These are phyloP conservation scores for Eimeria tenella DNA, from an alignment of 169 alveolate species.

Conservation along the genomic window DNA sequence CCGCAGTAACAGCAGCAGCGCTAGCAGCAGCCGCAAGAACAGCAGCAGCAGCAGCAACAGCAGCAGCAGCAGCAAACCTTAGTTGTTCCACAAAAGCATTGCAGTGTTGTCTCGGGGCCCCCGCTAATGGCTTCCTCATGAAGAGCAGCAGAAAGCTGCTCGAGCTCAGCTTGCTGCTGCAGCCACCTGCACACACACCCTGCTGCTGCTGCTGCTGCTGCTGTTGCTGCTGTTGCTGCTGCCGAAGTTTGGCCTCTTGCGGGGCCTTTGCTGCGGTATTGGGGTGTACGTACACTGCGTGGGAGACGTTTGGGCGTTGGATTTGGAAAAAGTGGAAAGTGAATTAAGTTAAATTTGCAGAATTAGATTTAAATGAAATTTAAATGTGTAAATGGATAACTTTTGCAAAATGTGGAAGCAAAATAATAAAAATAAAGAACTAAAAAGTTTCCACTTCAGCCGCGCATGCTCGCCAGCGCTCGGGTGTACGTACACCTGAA, in stretches of 20 bases:
- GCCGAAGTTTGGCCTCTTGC: too few relatives aligned
- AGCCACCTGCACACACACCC: constrained; percentile 24
- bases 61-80: not conserved
- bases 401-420: too few relatives aligned
- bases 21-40: not conserved
- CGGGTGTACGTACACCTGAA: too few relatives aligned
- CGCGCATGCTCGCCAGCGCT: too few relatives aligned
- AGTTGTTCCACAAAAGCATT: not conserved
- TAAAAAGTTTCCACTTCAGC: too few relatives aligned
- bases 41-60: not conserved
- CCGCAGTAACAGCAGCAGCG: not conserved
- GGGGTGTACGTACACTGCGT: not conserved
- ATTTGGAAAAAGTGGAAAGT: not conserved
- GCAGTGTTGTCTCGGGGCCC: not conserved
- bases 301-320: not conserved
- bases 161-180: constrained; percentile 6
- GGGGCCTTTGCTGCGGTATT: not conserved
- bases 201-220: not conserved
- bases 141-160: not conserved
- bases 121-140: not conserved
- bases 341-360: not conserved
- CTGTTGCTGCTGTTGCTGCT: not conserved
- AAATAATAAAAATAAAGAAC: too few relatives aligned
- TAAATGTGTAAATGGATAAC: too few relatives aligned
- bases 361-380: not conserved